A percentile compares a stretch with the other conserved stretches of the same genome.
phyloP scores from a whole-genome alignment of 805 yeast genomes.

The Wickerhamiella parazyma region DNA sequence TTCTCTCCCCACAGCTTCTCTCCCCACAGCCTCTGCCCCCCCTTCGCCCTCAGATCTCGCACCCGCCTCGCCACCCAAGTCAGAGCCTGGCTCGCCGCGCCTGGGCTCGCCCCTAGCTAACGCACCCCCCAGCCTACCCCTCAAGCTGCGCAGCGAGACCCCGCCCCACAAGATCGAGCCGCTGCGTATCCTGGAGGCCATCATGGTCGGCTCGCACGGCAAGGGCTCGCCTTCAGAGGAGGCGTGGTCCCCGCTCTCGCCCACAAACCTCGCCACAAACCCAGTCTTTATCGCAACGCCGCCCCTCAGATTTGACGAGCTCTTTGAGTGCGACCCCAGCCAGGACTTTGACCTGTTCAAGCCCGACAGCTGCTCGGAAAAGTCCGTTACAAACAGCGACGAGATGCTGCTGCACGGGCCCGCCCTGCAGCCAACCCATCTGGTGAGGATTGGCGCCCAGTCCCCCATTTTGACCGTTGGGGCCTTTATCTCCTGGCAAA shows the following conservation, averaged over 20 bases:
- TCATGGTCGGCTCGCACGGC: neutral
- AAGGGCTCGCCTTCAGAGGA: neutral
- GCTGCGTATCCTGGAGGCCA: conserved; percentile 3
- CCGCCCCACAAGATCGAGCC: conserved; percentile 1
- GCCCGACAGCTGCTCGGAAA: neutral
- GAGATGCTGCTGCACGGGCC: conserved; percentile 2
- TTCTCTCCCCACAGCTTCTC: too few relatives aligned
- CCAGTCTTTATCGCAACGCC: conserved; percentile 9
- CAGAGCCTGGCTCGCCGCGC: too few relatives aligned
- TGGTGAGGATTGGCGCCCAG: conserved; percentile 15
- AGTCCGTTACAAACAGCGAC: neutral
- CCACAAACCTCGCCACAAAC: neutral
- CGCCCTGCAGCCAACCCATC: conserved; percentile 11
- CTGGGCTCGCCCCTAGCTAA: neutral
- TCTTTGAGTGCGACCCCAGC: neutral
- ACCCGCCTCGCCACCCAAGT: too few relatives aligned
- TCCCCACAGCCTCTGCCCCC: too few relatives aligned
- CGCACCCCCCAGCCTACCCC: neutral
- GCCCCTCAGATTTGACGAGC: neutral
- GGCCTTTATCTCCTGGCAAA: conserved; percentile 18
- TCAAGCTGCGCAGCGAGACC: neutral
- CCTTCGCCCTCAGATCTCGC: too few relatives aligned
- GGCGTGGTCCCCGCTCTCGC: neutral
- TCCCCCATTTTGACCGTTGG: conserved; percentile 17
- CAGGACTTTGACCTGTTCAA: conserved; percentile 6